These are phyloP conservation scores for Lotus japonicus DNA, from an alignment of 306 rosid genomes.

Conservation along the genomic window DNA sequence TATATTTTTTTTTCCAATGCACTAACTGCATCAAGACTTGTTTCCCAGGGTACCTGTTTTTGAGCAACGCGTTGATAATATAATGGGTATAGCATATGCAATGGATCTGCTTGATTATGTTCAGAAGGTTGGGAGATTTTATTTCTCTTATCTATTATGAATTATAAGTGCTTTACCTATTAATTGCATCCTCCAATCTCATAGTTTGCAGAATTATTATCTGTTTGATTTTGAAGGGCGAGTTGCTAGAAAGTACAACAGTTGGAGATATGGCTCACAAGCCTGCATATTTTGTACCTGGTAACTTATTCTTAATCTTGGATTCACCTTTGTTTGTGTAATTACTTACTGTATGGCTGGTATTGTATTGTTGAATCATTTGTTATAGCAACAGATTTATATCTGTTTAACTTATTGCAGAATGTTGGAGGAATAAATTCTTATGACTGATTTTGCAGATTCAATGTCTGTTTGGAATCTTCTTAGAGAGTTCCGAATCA, in stretches of 20 bases:
- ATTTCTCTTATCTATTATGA: constrained; percentile 13
- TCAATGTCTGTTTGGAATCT: constrained; percentile 99
- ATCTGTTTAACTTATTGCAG: background rate
- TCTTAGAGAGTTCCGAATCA: constrained; percentile 95
- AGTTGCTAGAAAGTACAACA: constrained; percentile 70
- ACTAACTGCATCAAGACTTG: background rate
- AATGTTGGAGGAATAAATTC: constrained; percentile 20
- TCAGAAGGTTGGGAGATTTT: constrained; percentile 58
- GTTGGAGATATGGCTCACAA: constrained; percentile 97
- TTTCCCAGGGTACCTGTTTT: constrained; percentile 87
- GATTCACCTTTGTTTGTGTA: background rate
- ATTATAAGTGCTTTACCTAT: constrained; percentile 30
- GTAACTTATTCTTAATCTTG: constrained; percentile 42
- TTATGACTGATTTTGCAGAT: constrained; percentile 57
- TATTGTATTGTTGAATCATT: constrained; percentile 3
- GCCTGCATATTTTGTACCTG: constrained; percentile 98
- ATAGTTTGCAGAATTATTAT: constrained; percentile 52
- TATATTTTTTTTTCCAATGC: background rate
- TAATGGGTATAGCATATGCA: constrained; percentile 97
- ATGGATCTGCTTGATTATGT: constrained; percentile 93
- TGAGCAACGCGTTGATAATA: constrained; percentile 97
- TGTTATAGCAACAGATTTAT: background rate
- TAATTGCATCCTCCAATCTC: constrained; percentile 43
- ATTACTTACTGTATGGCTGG: background rate
- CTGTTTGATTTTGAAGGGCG: constrained; percentile 91